Conservation (phyloP, 129 eudicot species). For the Artemisia annua region DNA sequence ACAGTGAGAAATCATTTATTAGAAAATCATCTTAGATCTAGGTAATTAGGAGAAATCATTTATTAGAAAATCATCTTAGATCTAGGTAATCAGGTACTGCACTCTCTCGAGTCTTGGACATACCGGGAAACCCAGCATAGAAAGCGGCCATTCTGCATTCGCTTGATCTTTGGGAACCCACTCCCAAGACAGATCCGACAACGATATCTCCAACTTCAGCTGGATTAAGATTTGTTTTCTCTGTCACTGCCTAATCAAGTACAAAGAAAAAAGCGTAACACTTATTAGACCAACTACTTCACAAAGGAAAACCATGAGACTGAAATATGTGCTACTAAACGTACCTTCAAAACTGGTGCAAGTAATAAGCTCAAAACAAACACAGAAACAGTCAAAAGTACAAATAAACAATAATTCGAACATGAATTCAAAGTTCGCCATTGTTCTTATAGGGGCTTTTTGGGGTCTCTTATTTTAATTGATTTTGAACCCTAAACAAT, state of each 20-base stretch:
- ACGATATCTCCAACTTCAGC: slow-evolving; percentile 95
- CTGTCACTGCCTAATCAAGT: slow-evolving; percentile 64
- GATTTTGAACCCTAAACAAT: too few relatives aligned
- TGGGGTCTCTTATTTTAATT: too few relatives aligned
- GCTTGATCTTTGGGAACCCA: slow-evolving; percentile 86
- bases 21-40: too few relatives aligned
- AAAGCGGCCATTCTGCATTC: slow-evolving; percentile 91
- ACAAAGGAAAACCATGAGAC: background rate
- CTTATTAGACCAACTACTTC: background rate
- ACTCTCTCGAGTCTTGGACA: background rate
- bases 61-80: background rate
- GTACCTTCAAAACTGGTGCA: too few relatives aligned
- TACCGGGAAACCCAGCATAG: slow-evolving; percentile 98
- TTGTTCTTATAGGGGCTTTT: too few relatives aligned
- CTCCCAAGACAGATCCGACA: slow-evolving; percentile 89
- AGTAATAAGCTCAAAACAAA: too few relatives aligned
- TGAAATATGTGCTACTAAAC: background rate
- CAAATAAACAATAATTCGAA: too few relatives aligned
- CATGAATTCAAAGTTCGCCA: too few relatives aligned
- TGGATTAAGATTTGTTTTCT: slow-evolving; percentile 81
- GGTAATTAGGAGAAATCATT: too few relatives aligned
- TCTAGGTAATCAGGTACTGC: background rate
- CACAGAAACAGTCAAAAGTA: too few relatives aligned
- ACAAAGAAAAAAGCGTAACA: background rate
- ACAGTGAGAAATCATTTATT: too few relatives aligned